phyloP scores from a whole-genome alignment of 2,329 filamentous ascomycete genomes.

The Blastomyces gilchristii region DNA sequence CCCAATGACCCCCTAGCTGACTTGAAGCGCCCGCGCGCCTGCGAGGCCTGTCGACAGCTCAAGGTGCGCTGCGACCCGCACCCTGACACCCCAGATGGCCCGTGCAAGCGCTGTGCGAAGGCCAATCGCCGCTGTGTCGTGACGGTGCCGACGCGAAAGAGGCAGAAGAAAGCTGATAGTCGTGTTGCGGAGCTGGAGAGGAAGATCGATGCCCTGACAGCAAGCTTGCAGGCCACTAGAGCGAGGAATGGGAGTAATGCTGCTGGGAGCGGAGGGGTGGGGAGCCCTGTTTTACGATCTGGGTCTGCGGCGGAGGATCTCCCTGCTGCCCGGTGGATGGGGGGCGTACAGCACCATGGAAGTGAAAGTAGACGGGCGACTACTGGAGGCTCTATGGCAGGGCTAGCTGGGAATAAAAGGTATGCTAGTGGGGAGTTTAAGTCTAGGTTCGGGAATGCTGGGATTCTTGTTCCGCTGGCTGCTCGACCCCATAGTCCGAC shows the following conservation, averaged over 20 bases:
- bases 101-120: slow-evolving; percentile 69
- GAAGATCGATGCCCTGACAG: slow-evolving; percentile 82
- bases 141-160: slow-evolving; percentile 63
- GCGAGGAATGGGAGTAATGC: slow-evolving; percentile 18
- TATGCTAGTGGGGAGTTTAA: slow-evolving; percentile 24
- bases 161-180: slow-evolving; percentile 86
- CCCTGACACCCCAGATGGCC: slow-evolving; percentile 48
- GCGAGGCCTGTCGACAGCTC: slow-evolving; percentile 63
- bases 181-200: slow-evolving; percentile 82
- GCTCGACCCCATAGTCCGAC: slow-evolving; percentile 19
- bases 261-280: slow-evolving; percentile 9
- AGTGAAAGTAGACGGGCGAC: neutral
- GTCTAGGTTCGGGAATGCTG: neutral
- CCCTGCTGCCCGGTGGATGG: slow-evolving; percentile 26
- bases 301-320: slow-evolving; percentile 31
- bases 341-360: slow-evolving; percentile 9
- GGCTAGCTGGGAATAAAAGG: slow-evolving; percentile 24
- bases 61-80: slow-evolving; percentile 83
- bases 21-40: slow-evolving; percentile 59
- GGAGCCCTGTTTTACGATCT: slow-evolving; percentile 16
- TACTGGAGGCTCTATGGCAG: slow-evolving; percentile 1
- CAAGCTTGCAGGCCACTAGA: slow-evolving; percentile 56
- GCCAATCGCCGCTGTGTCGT: slow-evolving; percentile 67
- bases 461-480: slow-evolving; percentile 18
- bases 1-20: slow-evolving; percentile 32